These are phyloP conservation scores for Thermoascus crustaceus DNA, from an alignment of 2,329 filamentous ascomycete species.

Conservation along the genomic window DNA sequence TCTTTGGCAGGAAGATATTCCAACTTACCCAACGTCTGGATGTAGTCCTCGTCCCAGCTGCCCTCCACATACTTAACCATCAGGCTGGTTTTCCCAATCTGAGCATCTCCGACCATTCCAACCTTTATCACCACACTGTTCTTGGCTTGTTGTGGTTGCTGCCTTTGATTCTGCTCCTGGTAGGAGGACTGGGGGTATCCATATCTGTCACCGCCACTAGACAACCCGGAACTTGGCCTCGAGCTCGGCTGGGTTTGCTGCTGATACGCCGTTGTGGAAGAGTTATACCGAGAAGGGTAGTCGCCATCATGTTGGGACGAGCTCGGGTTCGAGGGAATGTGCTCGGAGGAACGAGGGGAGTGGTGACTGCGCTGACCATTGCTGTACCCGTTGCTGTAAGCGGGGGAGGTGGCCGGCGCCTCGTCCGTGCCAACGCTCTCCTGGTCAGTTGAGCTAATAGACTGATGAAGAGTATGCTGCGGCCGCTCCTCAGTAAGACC, in stretches of 20 bases:
- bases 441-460: slow-evolving; percentile 14
- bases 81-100: slow-evolving; percentile 96
- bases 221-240: slow-evolving; percentile 45
- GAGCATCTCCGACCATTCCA: slow-evolving; percentile 97
- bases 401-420: slow-evolving; percentile 15
- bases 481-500: slow-evolving; percentile 16
- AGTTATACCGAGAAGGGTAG: slow-evolving; percentile 31
- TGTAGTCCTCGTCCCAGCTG: slow-evolving; percentile 99
- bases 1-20: not conserved
- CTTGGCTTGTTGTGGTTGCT: slow-evolving; percentile 35
- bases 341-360: slow-evolving; percentile 36
- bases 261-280: slow-evolving; percentile 35
- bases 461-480: not conserved
- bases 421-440: slow-evolving; percentile 32
- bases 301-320: slow-evolving; percentile 44
- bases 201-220: slow-evolving; percentile 37
- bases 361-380: slow-evolving; percentile 44
- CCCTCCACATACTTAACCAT: slow-evolving; percentile 99
- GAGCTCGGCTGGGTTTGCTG: slow-evolving; percentile 30
- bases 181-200: slow-evolving; percentile 42
- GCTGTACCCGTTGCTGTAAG: slow-evolving; percentile 31
- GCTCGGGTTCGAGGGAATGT: slow-evolving; percentile 32
- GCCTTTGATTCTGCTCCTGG: slow-evolving; percentile 41
- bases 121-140: slow-evolving; percentile 93
- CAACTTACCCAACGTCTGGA: slow-evolving; percentile 74